These are phyloP conservation scores for Phytophthora brassicae DNA, from an alignment of 352 stramenopile species.

Conservation along the genomic window DNA sequence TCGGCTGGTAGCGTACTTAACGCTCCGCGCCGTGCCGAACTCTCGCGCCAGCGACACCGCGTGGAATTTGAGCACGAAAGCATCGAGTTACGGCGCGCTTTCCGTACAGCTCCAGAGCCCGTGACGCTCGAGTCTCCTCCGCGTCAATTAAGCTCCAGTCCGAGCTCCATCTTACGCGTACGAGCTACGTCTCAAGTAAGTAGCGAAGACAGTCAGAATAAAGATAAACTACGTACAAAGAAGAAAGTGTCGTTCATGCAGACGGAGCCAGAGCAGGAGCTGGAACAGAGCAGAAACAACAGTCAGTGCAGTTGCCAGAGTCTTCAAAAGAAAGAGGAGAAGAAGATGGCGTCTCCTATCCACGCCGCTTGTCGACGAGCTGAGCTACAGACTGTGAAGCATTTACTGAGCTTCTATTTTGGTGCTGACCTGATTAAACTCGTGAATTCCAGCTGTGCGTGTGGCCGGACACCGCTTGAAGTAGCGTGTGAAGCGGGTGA, in stretches of 20 bases:
- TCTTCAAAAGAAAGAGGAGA: conserved; percentile 11
- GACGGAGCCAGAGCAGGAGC: conserved; percentile 29
- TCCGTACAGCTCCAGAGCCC: conserved; percentile 55
- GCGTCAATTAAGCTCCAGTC: conserved; percentile 12
- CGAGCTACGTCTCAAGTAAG: conserved; percentile 12
- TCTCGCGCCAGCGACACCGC: conserved; percentile 48
- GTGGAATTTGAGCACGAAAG: conserved; percentile 54
- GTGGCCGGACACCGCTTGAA: conserved; percentile 71
- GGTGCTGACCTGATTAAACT: conserved; percentile 57
- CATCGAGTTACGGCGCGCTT: conserved; percentile 52
- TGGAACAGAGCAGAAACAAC: conserved; percentile 9
- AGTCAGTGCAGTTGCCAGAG: conserved; percentile 29
- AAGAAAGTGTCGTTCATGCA: conserved; percentile 70
- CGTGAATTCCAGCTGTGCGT: conserved; percentile 66
- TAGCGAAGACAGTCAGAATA: neutral
- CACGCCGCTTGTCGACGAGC: conserved; percentile 62
- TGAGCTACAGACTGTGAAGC: conserved; percentile 68
- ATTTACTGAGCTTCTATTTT: conserved; percentile 70
- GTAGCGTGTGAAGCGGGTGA: conserved; percentile 63
- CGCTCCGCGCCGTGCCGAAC: conserved; percentile 42
- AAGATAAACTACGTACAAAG: conserved; percentile 38
- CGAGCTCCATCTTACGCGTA: conserved; percentile 21
- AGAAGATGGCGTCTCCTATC: conserved; percentile 56
- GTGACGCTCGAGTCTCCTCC: conserved; percentile 43
- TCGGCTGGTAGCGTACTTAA: conserved; percentile 45